Conservation (phyloP, 2,329 filamentous ascomycete species). For the Cladosporium sp. region DNA sequence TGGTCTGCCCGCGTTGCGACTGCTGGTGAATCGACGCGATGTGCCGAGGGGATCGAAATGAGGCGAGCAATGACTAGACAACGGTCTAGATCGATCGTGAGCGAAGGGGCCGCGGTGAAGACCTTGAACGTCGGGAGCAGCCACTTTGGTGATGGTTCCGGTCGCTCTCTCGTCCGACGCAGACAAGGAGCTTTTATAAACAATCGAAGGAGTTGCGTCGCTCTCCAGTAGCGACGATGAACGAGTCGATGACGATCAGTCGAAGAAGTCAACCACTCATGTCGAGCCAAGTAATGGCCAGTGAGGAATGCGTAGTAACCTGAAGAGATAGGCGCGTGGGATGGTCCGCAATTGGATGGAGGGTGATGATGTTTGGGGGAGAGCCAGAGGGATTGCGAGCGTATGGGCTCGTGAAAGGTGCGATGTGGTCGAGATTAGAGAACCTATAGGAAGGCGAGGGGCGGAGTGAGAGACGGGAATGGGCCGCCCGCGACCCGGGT, state of each 20-base stretch:
- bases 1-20: conserved; percentile 16
- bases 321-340: neutral
- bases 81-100: conserved; percentile 13
- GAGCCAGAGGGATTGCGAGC: conserved; percentile 2
- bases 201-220: conserved; percentile 4
- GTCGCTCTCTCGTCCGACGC: conserved; percentile 7
- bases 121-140: conserved; percentile 12
- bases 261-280: conserved; percentile 1
- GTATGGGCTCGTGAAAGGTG: neutral
- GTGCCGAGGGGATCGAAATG: conserved; percentile 4
- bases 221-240: conserved; percentile 9
- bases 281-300: neutral
- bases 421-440: conserved; percentile 5
- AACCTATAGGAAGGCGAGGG: conserved; percentile 5
- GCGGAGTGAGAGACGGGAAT: conserved; percentile 11
- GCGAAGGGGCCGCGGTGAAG: conserved; percentile 18
- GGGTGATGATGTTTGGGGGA: too few species aligned
- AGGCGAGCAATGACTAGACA: conserved; percentile 17
- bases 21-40: conserved; percentile 14
- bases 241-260: neutral
- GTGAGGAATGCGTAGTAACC: neutral
- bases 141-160: conserved; percentile 7
- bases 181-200: conserved; percentile 12
- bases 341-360: neutral
- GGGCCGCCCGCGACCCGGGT: conserved; percentile 11